Evolutionary conservation across 768 basidiomycete species (phyloP), one percentile per base, ranked within the genome.

Genomic region (Astraeus odoratus): DNA sequence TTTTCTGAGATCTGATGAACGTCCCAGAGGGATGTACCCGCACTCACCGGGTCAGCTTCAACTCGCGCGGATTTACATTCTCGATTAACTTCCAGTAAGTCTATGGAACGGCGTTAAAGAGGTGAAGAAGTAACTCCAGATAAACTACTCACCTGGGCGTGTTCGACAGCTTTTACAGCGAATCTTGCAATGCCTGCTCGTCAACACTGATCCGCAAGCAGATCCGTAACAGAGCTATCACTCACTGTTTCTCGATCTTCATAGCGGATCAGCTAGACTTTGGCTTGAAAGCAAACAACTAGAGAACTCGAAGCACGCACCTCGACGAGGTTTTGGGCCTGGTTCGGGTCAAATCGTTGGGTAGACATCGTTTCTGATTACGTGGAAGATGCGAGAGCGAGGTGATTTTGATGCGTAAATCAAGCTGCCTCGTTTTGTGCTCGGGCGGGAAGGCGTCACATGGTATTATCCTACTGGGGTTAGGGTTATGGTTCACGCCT

Each of bases 241-340:
- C 86, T 65, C 60, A 92, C 85, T 96, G 93, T 76, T 93, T 94
- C 71, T 97, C 95, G 50, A 99, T 95, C 89, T 92, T 69, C 39
- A 36, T 34, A 41, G 24, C 8, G 42, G 23, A 50, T 27, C 39
- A 37, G 36, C 29, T n/a, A n/a, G n/a, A n/a, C n/a, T n/a, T n/a
- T n/a, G n/a, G n/a, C n/a, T n/a, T 48, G 31, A 36, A 23, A 43
- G 39, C 36, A 30, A 24, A n/a, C 29, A 38, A 31, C 44, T 30
- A 27, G 49, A 57, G 47, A 43, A 37, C 36, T 44, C 52, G 48
- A 48, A 51, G 35, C 18, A 61, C 76, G 53, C 60, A 90, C 89
- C 79, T 97, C 92, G 51, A 79, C 69, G 56, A 83, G 74, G 72
- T 97, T 97, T 66, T 93, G 87, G n/a, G 92, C 90, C 48, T 80